Evolutionary conservation across 345 rosid species (phyloP).

Genomic region (Arabidopsis thaliana): TAIR10.1 NC_003071.7:14552001-14552500

Average conservation of each 20-base stretch:
- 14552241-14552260: too few relatives aligned
- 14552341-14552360: background rate
- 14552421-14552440: too few relatives aligned
- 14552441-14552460: background rate
- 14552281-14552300: too few relatives aligned
- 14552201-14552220: background rate
- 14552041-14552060: slow-evolving; percentile 11
- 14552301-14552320: too few relatives aligned
- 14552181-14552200: background rate
- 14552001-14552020: slow-evolving; percentile 49
- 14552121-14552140: background rate
- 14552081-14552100: background rate
- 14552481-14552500: slow-evolving; percentile 10
- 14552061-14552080: background rate
- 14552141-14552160: background rate
- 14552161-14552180: background rate
- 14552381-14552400: too few relatives aligned
- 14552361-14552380: background rate
- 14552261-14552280: too few relatives aligned
- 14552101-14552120: background rate
- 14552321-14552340: background rate
- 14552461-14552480: slow-evolving; percentile 23
- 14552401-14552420: too few relatives aligned
- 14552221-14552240: too few relatives aligned
- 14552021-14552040: slow-evolving; percentile 26